These are phyloP conservation scores for Musa troglodytarum DNA, from an alignment of 176 grass and related monocot species.

Conservation along the genomic window DNA sequence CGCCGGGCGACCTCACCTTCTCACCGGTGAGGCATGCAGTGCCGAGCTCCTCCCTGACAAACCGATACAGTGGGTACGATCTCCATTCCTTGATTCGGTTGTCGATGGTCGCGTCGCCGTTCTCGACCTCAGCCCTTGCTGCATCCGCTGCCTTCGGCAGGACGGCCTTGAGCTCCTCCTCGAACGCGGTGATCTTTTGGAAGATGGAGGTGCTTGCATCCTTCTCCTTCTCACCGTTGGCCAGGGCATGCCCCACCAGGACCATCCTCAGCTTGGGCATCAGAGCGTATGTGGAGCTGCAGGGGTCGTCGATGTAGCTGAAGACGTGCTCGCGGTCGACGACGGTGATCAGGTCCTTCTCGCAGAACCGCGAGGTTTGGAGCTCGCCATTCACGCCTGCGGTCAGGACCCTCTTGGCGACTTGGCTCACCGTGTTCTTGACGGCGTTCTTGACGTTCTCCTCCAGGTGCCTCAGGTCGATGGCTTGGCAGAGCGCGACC, in stretches of 20 bases:
- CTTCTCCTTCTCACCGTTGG: slow-evolving; percentile 6
- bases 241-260: slow-evolving; percentile 1
- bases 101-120: neutral
- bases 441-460: slow-evolving; percentile 16
- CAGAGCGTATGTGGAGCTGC: slow-evolving; percentile 5
- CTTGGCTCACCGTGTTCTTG: slow-evolving; percentile 3
- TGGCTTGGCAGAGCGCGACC: slow-evolving; percentile 51
- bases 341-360: slow-evolving; percentile 8
- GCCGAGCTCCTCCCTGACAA: slow-evolving; percentile 10
- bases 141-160: slow-evolving; percentile 4
- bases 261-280: slow-evolving; percentile 5
- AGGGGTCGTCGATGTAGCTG: slow-evolving; percentile 7
- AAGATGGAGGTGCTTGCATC: neutral
- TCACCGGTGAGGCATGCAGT: slow-evolving; percentile 1
- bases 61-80: slow-evolving; percentile 4
- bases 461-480: slow-evolving; percentile 25
- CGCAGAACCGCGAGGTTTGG: slow-evolving; percentile 3
- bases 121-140: neutral
- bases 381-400: neutral
- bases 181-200: slow-evolving; percentile 3
- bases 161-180: slow-evolving; percentile 9
- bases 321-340: slow-evolving; percentile 15
- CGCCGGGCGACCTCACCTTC: slow-evolving; percentile 3
- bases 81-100: slow-evolving; percentile 13
- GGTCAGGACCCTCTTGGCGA: neutral